Conservation (phyloP, 2,329 filamentous ascomycete species). For the Trichophyton schoenleinii region DNA sequence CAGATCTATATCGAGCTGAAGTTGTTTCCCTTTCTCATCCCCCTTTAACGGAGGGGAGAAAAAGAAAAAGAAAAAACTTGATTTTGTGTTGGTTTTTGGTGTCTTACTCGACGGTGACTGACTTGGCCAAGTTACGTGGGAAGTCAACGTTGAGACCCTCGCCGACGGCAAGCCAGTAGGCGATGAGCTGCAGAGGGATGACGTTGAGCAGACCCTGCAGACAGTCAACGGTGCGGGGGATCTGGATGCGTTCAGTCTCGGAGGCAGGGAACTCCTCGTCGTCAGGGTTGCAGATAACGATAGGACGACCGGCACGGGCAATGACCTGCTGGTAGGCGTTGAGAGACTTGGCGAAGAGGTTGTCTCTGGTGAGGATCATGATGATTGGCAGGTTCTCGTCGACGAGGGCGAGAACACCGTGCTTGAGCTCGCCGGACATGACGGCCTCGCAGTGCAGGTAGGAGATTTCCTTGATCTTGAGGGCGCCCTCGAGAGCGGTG, state of each 20-base stretch:
- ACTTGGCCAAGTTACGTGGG: conserved; percentile 97
- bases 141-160: conserved; percentile 97
- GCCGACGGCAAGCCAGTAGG: conserved; percentile 95
- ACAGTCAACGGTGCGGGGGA: conserved; percentile 87
- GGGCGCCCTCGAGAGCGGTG: conserved; percentile 86
- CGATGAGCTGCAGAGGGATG: conserved; percentile 91
- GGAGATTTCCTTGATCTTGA: conserved; percentile 99
- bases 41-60: too few species aligned
- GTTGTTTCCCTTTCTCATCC: too few species aligned
- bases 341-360: conserved; percentile 96
- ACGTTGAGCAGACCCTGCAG: conserved; percentile 97
- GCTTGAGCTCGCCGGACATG: conserved; percentile 99
- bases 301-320: conserved; percentile 87
- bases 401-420: conserved; percentile 91
- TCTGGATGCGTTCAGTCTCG: conserved; percentile 93
- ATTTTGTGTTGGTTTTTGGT: not conserved
- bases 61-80: not conserved
- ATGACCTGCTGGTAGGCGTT: conserved; percentile 99
- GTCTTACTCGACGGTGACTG: conserved; percentile 89
- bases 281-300: conserved; percentile 90
- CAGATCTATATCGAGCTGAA: too few species aligned
- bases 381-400: conserved; percentile 98
- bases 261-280: conserved; percentile 81
- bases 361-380: conserved; percentile 95
- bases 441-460: conserved; percentile 99